phyloP scores from a whole-genome alignment of 495 filamentous ascomycete genomes.

The Penicillium roqueforti region DNA sequence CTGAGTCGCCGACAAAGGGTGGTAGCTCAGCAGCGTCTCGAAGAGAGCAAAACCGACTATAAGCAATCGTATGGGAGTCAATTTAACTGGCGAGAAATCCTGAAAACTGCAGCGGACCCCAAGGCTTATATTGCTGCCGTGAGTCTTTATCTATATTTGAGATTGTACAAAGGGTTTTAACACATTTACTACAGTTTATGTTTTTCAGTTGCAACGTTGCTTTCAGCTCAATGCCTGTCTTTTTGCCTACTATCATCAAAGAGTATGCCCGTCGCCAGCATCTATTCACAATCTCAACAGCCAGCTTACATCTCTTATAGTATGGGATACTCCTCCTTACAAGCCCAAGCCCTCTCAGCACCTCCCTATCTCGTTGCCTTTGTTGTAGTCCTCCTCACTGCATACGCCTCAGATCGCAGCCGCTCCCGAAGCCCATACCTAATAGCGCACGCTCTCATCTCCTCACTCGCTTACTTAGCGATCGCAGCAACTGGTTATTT shows the following conservation, averaged over 20 bases:
- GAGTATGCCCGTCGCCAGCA: slow-evolving; percentile 34
- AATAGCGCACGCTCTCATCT: slow-evolving; percentile 50
- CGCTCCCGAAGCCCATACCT: slow-evolving; percentile 48
- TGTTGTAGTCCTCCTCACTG: slow-evolving; percentile 43
- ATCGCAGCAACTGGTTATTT: slow-evolving; percentile 46
- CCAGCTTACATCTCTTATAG: slow-evolving; percentile 15
- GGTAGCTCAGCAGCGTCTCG: slow-evolving; percentile 49
- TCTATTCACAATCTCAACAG: not conserved
- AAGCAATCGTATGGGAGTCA: slow-evolving; percentile 17
- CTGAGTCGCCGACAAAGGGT: slow-evolving; percentile 42
- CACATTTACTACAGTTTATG: slow-evolving; percentile 39
- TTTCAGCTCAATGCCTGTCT: slow-evolving; percentile 56
- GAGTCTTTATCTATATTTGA: slow-evolving; percentile 11
- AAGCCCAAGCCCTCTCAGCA: slow-evolving; percentile 53
- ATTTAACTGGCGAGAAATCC: slow-evolving; percentile 51
- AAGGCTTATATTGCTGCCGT: slow-evolving; percentile 66
- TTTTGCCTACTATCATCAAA: slow-evolving; percentile 55
- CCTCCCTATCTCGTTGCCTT: slow-evolving; percentile 56
- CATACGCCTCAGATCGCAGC: slow-evolving; percentile 49
- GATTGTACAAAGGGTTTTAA: not conserved
- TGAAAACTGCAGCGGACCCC: slow-evolving; percentile 55
- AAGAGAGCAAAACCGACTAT: slow-evolving; percentile 25
- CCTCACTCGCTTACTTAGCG: slow-evolving; percentile 55
- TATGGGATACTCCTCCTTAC: slow-evolving; percentile 47
- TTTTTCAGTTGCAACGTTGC: slow-evolving; percentile 58